Conservation (phyloP, 1,284 basidiomycete species). For the Hypsizygus ulmarius region DNA sequence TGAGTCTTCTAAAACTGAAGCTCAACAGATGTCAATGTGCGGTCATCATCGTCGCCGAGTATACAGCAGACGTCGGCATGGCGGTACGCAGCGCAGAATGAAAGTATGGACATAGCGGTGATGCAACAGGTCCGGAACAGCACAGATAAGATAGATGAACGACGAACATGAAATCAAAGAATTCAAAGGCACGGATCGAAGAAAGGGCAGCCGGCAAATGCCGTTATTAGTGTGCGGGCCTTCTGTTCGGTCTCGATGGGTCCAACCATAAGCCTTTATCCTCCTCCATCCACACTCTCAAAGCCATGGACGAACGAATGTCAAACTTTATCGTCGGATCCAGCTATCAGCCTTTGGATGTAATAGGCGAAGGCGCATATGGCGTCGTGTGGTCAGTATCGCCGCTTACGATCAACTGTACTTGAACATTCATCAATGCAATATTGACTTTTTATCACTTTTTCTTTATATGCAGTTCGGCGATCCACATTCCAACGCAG, state of each 20-base stretch:
- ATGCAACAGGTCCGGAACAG: too few relatives aligned
- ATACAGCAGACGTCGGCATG: too few relatives aligned
- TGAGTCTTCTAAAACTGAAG: too few relatives aligned
- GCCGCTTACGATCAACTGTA: neutral
- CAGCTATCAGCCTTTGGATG: slow-evolving; percentile 71
- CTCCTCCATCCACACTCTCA: slow-evolving; percentile 5
- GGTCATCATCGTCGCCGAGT: too few relatives aligned
- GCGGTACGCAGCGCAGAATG: too few relatives aligned
- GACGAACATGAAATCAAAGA: neutral
- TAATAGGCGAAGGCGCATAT: slow-evolving; percentile 84
- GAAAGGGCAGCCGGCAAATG: slow-evolving; percentile 7
- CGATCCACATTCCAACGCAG: slow-evolving; percentile 42
- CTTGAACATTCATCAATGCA: slow-evolving; percentile 1
- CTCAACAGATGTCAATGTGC: too few relatives aligned
- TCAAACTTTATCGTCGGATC: slow-evolving; percentile 58
- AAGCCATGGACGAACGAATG: slow-evolving; percentile 47
- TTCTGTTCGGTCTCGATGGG: neutral
- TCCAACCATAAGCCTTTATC: neutral
- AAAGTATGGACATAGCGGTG: too few relatives aligned
- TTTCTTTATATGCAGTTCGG: neutral
- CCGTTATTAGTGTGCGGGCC: slow-evolving; percentile 13
- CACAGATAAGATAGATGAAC: too few relatives aligned
- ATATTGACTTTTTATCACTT: neutral
- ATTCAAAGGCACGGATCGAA: neutral
- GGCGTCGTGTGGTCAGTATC: slow-evolving; percentile 61